Conservation (phyloP, 345 rosid genomes). For the Populus euphratica region DNA sequence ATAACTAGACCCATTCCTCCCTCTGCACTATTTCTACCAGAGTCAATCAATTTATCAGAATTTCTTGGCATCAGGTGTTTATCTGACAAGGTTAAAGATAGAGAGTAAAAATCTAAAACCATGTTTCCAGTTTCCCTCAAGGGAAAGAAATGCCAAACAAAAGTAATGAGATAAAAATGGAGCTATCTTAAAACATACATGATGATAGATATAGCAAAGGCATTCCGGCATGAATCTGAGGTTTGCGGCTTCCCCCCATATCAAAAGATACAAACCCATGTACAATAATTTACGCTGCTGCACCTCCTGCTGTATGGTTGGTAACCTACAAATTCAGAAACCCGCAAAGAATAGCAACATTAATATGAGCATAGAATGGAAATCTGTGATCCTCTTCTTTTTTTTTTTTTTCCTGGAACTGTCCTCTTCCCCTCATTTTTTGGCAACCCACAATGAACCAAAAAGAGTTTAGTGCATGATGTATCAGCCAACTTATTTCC, state of each 20-base stretch:
- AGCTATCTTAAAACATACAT: conserved; percentile 50
- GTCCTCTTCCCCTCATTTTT: background rate
- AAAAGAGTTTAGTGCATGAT: background rate
- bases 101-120: background rate
- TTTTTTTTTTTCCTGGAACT: background rate
- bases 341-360: background rate
- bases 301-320: conserved; percentile 99
- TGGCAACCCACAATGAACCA: background rate
- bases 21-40: conserved; percentile 1
- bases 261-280: conserved; percentile 93
- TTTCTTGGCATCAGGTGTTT: background rate
- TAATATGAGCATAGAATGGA: background rate
- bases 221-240: conserved; percentile 99
- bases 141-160: background rate
- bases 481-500: background rate
- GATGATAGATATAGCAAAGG: conserved; percentile 96
- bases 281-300: conserved; percentile 93
- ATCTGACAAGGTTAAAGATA: background rate
- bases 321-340: conserved; percentile 61
- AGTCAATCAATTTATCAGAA: background rate
- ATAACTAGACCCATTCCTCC: background rate
- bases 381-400: background rate
- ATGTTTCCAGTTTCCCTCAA: background rate
- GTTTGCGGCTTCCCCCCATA: conserved; percentile 99
- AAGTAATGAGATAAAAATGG: background rate